phyloP scores from a whole-genome alignment of 306 rosid genomes.

The Oxytropis ochrocephala region DNA sequence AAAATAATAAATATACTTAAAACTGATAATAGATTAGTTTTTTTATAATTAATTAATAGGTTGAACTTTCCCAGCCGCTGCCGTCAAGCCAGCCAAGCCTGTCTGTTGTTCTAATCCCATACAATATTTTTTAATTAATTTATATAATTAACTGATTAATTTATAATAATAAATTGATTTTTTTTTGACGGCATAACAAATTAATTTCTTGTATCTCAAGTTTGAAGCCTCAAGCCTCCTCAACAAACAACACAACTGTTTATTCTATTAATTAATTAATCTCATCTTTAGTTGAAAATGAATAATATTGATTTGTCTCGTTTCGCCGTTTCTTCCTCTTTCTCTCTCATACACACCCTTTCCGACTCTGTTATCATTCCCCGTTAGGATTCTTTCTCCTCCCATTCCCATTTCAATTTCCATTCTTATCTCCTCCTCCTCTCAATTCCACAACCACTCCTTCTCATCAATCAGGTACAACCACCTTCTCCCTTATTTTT shows the following conservation, averaged over 20 bases:
- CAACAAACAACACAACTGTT: not conserved
- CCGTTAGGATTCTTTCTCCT: slow-evolving; percentile 36
- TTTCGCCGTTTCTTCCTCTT: slow-evolving; percentile 49
- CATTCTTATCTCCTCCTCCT: not conserved
- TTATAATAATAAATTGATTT: not conserved
- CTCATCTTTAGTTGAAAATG: slow-evolving; percentile 1
- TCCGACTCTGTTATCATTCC: slow-evolving; percentile 26
- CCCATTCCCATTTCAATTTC: not conserved
- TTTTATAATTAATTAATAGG: not conserved
- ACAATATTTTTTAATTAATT: not conserved
- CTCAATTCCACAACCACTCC: slow-evolving; percentile 1
- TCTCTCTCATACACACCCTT: slow-evolving; percentile 15
- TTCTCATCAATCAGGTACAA: slow-evolving; percentile 35
- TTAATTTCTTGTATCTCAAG: not conserved
- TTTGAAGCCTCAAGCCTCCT: not conserved
- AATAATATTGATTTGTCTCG: slow-evolving; percentile 38
- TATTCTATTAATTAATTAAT: not conserved
- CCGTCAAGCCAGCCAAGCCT: slow-evolving; percentile 26
- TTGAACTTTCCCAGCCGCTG: not conserved
- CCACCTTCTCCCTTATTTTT: not conserved
- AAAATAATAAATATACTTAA: not conserved
- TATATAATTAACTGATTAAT: not conserved
- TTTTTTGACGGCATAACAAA: not conserved
- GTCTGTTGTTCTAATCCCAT: slow-evolving; percentile 5
- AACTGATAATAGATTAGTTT: not conserved